Evolutionary conservation across 148 eudicot species (phyloP).

Genomic region (Limonium bicolor): DNA sequence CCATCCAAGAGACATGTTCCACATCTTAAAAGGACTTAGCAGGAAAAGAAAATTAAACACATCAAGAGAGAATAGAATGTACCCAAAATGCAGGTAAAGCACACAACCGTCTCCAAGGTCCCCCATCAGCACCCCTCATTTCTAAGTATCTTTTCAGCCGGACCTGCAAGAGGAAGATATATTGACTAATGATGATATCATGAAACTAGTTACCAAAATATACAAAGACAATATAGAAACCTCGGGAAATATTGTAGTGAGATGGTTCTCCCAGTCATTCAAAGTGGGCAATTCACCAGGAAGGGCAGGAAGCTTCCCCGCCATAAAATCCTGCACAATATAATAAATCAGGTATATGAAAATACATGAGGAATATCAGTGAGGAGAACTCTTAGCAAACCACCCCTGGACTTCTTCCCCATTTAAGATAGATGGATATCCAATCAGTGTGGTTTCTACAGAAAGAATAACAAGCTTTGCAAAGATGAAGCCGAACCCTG

Average conservation of each 20-base stretch:
- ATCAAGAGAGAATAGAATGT: conserved; percentile 5
- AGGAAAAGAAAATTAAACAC: background rate
- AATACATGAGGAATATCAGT: too few species aligned
- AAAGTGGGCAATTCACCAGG: conserved; percentile 90
- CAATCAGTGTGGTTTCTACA: background rate
- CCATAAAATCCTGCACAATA: conserved; percentile 65
- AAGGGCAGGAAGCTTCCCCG: conserved; percentile 74
- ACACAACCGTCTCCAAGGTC: conserved; percentile 95
- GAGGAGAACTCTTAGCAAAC: too few species aligned
- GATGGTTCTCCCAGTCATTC: conserved; percentile 98
- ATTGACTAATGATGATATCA: too few species aligned
- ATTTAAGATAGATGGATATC: too few species aligned
- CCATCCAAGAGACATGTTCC: too few species aligned
- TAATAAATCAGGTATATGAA: too few species aligned
- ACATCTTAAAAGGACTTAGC: too few species aligned
- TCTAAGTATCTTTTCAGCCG: conserved; percentile 93
- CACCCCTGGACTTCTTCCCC: too few species aligned
- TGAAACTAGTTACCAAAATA: too few species aligned
- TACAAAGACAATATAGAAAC: conserved; percentile 27
- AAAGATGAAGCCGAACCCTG: conserved; percentile 40
- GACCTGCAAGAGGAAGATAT: conserved; percentile 76
- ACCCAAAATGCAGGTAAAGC: conserved; percentile 99
- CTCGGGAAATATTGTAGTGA: conserved; percentile 97
- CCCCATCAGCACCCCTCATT: conserved; percentile 99
- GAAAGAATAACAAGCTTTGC: background rate